Percentiles rank a stretch among this genome's conserved stretches.
Conservation (phyloP, 164 flowering plant species). For the Kingdonia uniflora region DNA sequence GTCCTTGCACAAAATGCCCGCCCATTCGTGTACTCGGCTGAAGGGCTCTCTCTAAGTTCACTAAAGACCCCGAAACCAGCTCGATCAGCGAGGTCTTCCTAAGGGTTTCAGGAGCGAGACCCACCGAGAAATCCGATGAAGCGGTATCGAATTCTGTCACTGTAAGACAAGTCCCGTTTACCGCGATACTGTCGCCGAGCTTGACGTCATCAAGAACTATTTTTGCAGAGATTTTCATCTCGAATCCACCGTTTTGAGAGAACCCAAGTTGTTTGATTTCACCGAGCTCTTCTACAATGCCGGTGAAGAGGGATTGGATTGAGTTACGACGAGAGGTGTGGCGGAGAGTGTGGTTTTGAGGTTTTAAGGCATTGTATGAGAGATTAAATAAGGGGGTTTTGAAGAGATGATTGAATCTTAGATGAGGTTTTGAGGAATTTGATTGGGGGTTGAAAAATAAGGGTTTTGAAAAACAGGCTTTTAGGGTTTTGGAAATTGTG, state of each 20-base stretch:
- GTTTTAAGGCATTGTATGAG: constrained; percentile 9
- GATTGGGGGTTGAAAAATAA: no score
- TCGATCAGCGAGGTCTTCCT: constrained; percentile 62
- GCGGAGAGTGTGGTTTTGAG: constrained; percentile 10
- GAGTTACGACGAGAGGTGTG: constrained; percentile 4
- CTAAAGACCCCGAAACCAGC: constrained; percentile 46
- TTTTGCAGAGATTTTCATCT: constrained; percentile 50
- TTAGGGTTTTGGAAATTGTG: constrained; percentile 15
- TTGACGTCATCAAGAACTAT: constrained; percentile 57
- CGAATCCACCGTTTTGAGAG: constrained; percentile 44
- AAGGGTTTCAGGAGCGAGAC: constrained; percentile 76
- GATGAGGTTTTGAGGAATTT: constrained; percentile 9
- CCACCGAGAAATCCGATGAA: constrained; percentile 52
- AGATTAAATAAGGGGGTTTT: constrained; percentile 13
- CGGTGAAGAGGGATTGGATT: constrained; percentile 59
- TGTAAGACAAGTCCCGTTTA: constrained; percentile 87
- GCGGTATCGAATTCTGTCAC: constrained; percentile 51
- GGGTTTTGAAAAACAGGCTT: no score
- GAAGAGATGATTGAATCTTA: constrained; percentile 13
- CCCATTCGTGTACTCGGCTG: constrained; percentile 70
- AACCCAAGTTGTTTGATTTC: constrained; percentile 47
- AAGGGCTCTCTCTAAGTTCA: constrained; percentile 56
- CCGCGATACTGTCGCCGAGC: constrained; percentile 90
- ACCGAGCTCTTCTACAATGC: constrained; percentile 91
- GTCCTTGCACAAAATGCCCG: constrained; percentile 97